Evolutionary conservation across 495 filamentous ascomycete genomes (phyloP).

Genomic region (Trichoderma gamsii): DNA sequence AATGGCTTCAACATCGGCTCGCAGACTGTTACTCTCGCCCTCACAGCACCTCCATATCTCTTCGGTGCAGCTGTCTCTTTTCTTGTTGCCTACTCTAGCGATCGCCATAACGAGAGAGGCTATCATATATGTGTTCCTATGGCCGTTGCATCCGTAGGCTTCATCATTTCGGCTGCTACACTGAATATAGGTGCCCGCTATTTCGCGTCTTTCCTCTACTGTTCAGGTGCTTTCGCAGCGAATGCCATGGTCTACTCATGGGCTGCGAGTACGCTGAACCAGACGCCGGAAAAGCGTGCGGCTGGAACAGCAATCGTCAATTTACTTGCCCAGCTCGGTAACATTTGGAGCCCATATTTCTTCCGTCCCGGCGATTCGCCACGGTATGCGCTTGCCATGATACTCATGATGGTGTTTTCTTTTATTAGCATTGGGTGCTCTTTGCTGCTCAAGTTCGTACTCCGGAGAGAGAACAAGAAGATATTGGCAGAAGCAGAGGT

Average conservation of each 20-base stretch:
- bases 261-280: conserved; percentile 33
- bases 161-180: conserved; percentile 33
- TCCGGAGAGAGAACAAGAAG: conserved; percentile 3
- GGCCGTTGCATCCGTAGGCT: conserved; percentile 37
- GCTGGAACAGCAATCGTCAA: conserved; percentile 16
- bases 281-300: conserved; percentile 40
- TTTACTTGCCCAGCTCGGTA: conserved; percentile 4
- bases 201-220: conserved; percentile 37
- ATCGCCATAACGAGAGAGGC: conserved; percentile 40
- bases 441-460: neutral
- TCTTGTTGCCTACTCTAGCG: conserved; percentile 34
- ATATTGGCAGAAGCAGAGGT: neutral
- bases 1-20: conserved; percentile 35
- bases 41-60: conserved; percentile 44
- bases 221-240: conserved; percentile 37
- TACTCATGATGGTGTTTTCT: conserved; percentile 5
- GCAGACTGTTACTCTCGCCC: conserved; percentile 36
- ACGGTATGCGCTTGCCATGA: conserved; percentile 14
- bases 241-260: conserved; percentile 41
- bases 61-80: conserved; percentile 34
- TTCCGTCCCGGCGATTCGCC: conserved; percentile 5
- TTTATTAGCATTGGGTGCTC: conserved; percentile 1
- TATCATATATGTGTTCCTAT: conserved; percentile 43
- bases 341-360: conserved; percentile 15
- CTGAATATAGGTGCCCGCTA: conserved; percentile 39